Percentiles rank a stretch among this genome's conserved stretches.
Evolutionary conservation across 257 asterid species (phyloP).

Genomic region (Verbena officinalis): DNA sequence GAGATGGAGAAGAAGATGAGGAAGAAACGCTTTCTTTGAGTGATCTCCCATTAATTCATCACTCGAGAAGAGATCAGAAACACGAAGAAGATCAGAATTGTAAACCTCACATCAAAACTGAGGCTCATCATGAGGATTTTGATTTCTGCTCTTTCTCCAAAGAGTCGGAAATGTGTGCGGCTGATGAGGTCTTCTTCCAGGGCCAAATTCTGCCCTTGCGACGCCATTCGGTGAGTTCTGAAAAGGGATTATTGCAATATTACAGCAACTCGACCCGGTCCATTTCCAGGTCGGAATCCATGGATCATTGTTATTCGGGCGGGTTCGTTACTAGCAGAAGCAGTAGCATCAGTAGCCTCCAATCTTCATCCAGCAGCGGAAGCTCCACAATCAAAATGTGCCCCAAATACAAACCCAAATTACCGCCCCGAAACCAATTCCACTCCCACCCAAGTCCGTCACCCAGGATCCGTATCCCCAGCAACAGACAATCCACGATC

Average conservation of each 20-base stretch:
- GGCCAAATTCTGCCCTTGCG: constrained; percentile 83
- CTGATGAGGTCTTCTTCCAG: constrained; percentile 75
- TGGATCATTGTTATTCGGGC: constrained; percentile 49
- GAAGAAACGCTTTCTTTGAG: constrained; percentile 81
- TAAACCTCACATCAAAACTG: not conserved
- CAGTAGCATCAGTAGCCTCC: constrained; percentile 72
- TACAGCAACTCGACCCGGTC: constrained; percentile 20
- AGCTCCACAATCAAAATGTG: constrained; percentile 23
- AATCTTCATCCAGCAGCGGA: constrained; percentile 65
- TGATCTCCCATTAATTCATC: constrained; percentile 69
- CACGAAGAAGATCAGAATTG: constrained; percentile 15
- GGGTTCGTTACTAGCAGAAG: constrained; percentile 56
- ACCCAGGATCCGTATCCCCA: constrained; percentile 53
- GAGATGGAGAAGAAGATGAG: constrained; percentile 52
- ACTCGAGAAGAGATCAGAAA: constrained; percentile 26
- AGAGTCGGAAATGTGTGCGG: constrained; percentile 76
- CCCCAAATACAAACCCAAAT: constrained; percentile 32
- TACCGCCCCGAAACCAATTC: constrained; percentile 47
- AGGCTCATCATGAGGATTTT: constrained; percentile 52
- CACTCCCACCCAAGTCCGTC: constrained; percentile 93
- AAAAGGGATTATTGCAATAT: constrained; percentile 22
- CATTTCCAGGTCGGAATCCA: constrained; percentile 57
- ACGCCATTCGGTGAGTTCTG: constrained; percentile 61
- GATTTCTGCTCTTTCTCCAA: constrained; percentile 52
- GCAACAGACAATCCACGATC: constrained; percentile 21